phyloP scores from a whole-genome alignment of 1,284 basidiomycete species.

The Malassezia nana region DNA sequence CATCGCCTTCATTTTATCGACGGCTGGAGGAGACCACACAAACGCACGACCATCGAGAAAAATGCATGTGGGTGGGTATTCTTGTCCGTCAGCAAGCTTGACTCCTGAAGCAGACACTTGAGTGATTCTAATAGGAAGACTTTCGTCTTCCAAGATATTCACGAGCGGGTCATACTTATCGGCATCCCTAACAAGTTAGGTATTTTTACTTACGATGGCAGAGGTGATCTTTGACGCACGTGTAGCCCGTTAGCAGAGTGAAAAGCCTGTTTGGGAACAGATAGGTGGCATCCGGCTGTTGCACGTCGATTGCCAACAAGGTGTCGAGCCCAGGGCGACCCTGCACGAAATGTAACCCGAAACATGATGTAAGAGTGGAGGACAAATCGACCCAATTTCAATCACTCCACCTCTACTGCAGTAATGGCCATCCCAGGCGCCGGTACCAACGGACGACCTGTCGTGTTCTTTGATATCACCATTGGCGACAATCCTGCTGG shows the following conservation, averaged over 20 bases:
- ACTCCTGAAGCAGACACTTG: slow-evolving; percentile 7
- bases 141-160: slow-evolving; percentile 15
- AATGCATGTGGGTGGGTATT: slow-evolving; percentile 65
- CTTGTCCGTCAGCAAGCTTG: slow-evolving; percentile 54
- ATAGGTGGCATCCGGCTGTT: background rate
- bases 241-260: background rate
- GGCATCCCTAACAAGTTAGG: background rate
- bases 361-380: background rate
- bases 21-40: slow-evolving; percentile 71
- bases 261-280: background rate
- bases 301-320: background rate
- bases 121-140: slow-evolving; percentile 9
- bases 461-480: slow-evolving; percentile 83
- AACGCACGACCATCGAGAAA: slow-evolving; percentile 75
- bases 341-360: background rate
- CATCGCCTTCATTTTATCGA: slow-evolving; percentile 50
- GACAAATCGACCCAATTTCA: background rate
- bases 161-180: background rate
- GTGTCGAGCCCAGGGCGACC: no score
- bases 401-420: background rate
- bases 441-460: slow-evolving; percentile 53
- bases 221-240: background rate
- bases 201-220: background rate
- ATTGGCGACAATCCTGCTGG: slow-evolving; percentile 57
- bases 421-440: slow-evolving; percentile 19